Evolutionary conservation across 306 rosid species (phyloP), one percentile per base, ranked within the genome.

Genomic region (Gastrolobium villosum): DNA sequence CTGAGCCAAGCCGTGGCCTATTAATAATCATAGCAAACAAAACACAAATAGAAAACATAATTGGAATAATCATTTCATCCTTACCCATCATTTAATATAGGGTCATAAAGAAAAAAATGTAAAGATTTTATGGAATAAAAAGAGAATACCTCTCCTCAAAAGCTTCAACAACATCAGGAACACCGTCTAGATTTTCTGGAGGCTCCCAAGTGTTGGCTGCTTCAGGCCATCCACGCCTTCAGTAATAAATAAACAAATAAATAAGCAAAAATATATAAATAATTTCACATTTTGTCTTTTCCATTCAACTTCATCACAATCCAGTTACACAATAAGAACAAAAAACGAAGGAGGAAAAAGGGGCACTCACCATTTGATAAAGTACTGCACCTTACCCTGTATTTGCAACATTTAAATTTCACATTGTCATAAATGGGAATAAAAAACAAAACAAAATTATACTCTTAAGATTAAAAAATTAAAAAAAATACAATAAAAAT

Each of bases 151-250:
- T 86, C 55, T 82, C 88, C 81, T 94, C 98, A 78, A 93, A 95
- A 20, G 96, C 88, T 0, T 86, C 91, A 15, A 95, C 82, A 69
- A 95, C 76, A 72, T 95, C 99, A 2, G 90, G 84, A 66, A 92
- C 84, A 35, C 85, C 55, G 64, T 59, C 91, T 74, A 95, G 88
- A 87, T 95, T 93, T 67, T 89, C 98, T 41, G 79, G 82, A 4
- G 99, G 99, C 86, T 95, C 99, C 99, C 99, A 95, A 10, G 99
- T 95, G 77, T 95, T 95, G 57, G 89, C 92, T 4, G 90, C 68
- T 76, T 95, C 98, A 2, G 97, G 90, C 99, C 99, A 95, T 63
- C 88, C 96, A 30, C 76, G 86, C 99, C 99, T 95, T 78, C 39
- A 76, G 9, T 5, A 14, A 78, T 2, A 60, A 65, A 77, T 3